Evolutionary conservation across 495 filamentous ascomycete genomes (phyloP), one percentile per base, ranked within the genome.

Genomic region (Xylaria sp.): DNA sequence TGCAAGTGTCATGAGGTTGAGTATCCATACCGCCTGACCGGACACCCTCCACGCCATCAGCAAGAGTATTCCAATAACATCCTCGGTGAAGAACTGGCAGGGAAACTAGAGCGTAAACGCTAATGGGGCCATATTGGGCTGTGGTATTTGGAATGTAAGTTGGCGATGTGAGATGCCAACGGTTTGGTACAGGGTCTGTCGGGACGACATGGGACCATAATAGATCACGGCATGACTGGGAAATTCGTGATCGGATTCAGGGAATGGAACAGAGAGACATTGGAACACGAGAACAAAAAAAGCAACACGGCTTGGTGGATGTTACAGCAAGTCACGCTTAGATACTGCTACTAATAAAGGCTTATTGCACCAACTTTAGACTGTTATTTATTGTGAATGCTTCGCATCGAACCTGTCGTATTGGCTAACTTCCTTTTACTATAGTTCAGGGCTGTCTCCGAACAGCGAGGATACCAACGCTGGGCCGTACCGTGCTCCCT

Each of bases 401-500:
- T 19, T 31, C 14, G 52, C 17, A 24, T 53, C n/a, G 14, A 31
- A 31, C 14, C 11, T 21, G 11, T 8, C n/a, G n/a, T 3, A 21
- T 50, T n/a, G 0, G 17, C 43, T 43, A 5, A n/a, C 15, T 46
- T 52, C 26, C 21, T 52, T n/a, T 7, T 21, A 5, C 21, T 71
- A 72, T 21, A 78, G 65, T 69, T 80, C 77, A 5, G 80, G 78
- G 52, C 73, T 79, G 53, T 81, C 79, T 33, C 78, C 81, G 72
- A 82, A 84, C 7, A 71, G 52, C 15, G n/a, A 24, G 3, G 62
- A 6, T 31, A 76, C 58, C 65, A 72, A 67, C 26, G 61, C 75
- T 57, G 66, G 48, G 1, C 78, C 80, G 61, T 84, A 84, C 2
- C 80, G 72, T 5, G 64, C 72, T 3, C 82, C 82, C 72, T 84